Evolutionary conservation across 306 rosid species (phyloP).

Genomic region (Alnus rubra): DNA sequence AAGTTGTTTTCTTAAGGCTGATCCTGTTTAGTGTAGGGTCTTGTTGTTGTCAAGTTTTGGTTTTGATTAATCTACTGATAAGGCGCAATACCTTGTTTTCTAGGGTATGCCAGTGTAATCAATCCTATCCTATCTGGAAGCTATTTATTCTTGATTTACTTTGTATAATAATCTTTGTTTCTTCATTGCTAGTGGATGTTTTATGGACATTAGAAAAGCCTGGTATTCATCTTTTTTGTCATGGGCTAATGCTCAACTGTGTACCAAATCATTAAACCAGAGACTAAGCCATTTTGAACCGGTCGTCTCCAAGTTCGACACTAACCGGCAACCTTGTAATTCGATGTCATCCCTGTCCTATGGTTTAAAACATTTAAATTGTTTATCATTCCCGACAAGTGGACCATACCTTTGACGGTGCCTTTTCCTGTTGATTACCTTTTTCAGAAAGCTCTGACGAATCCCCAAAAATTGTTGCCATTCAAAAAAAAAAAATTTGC

Average conservation of each 20-base stretch:
- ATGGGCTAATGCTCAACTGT: background rate
- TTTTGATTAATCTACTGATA: background rate
- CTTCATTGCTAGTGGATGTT: background rate
- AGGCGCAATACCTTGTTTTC: background rate
- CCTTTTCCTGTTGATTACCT: background rate
- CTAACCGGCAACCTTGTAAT: background rate
- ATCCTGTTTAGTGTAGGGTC: conserved; percentile 12
- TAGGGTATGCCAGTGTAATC: background rate
- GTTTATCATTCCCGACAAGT: background rate
- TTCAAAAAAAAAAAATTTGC: background rate
- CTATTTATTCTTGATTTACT: background rate
- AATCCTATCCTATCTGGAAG: background rate
- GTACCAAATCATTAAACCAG: background rate
- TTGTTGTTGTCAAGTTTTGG: background rate
- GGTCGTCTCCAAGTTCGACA: background rate
- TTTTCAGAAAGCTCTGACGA: background rate
- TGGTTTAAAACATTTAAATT: too few relatives aligned
- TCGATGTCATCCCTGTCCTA: background rate
- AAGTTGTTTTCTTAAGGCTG: conserved; percentile 25
- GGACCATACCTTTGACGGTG: background rate
- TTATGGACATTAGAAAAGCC: background rate
- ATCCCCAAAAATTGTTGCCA: background rate
- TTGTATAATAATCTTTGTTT: background rate
- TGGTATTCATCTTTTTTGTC: background rate
- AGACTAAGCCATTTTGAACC: background rate